phyloP scores from a whole-genome alignment of 2,329 filamentous ascomycete species.

The Aspergillus sp. region DNA sequence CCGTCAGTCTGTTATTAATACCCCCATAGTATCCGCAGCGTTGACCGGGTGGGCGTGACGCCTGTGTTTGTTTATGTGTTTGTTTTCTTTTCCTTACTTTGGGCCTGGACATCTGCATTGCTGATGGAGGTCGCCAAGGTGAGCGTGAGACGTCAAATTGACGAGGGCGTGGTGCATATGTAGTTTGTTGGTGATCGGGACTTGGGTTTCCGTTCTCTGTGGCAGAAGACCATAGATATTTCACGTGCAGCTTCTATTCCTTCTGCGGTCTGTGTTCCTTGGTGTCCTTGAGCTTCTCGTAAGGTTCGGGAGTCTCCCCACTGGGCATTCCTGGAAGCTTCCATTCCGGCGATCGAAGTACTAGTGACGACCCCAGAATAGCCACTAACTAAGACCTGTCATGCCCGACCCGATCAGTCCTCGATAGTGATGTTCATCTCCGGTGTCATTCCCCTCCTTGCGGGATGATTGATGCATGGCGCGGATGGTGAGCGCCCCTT shows the following conservation, averaged over 20 bases:
- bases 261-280: not conserved
- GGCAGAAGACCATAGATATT: not conserved
- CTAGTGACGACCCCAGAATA: too few relatives aligned
- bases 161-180: not conserved
- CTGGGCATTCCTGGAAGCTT: not conserved
- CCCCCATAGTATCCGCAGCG: constrained; percentile 22
- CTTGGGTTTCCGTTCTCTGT: not conserved
- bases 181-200: not conserved
- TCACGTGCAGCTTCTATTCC: not conserved
- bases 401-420: too few relatives aligned
- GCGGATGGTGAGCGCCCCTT: not conserved
- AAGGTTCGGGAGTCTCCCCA: not conserved
- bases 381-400: not conserved
- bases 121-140: not conserved
- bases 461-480: too few relatives aligned
- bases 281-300: too few relatives aligned
- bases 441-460: not conserved
- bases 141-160: not conserved
- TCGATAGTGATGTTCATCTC: not conserved
- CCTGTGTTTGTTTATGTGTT: not conserved
- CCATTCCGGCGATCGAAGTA: not conserved
- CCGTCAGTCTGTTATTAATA: constrained; percentile 25
- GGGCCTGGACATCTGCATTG: not conserved
- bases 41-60: constrained; percentile 13
- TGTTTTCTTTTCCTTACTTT: constrained; percentile 4